These are phyloP conservation scores for Orbilia ellipsospora DNA, from an alignment of 2,329 filamentous ascomycete species.

Conservation along the genomic window DNA sequence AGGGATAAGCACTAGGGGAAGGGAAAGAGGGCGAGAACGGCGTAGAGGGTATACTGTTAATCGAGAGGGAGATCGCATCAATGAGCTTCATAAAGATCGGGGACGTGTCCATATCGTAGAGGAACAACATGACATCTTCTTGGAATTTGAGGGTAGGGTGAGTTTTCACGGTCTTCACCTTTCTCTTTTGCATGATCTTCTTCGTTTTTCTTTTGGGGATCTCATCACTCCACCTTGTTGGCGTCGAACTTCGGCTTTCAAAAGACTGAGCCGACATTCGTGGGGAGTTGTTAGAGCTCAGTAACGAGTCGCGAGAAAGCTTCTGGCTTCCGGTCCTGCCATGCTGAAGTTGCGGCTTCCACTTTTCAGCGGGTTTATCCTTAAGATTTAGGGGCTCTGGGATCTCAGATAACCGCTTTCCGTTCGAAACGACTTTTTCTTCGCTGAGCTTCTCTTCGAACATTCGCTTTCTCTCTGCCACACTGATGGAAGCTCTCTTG, in stretches of 20 bases:
- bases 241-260: slow-evolving; percentile 50
- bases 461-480: slow-evolving; percentile 28
- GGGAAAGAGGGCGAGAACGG: slow-evolving; percentile 51
- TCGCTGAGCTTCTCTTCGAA: slow-evolving; percentile 42
- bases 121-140: slow-evolving; percentile 53
- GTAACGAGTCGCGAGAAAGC: slow-evolving; percentile 39
- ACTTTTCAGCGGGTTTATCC: slow-evolving; percentile 36
- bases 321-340: slow-evolving; percentile 34
- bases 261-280: slow-evolving; percentile 49
- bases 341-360: slow-evolving; percentile 52
- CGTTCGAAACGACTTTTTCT: slow-evolving; percentile 21
- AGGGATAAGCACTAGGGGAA: slow-evolving; percentile 46
- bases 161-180: slow-evolving; percentile 46
- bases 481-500: slow-evolving; percentile 20
- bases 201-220: slow-evolving; percentile 52
- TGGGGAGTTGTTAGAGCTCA: slow-evolving; percentile 38
- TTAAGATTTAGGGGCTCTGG: slow-evolving; percentile 35
- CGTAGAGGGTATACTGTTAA: slow-evolving; percentile 47
- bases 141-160: slow-evolving; percentile 51
- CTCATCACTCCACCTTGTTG: slow-evolving; percentile 52
- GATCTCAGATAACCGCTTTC: slow-evolving; percentile 38
- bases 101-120: slow-evolving; percentile 44
- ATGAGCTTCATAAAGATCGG: slow-evolving; percentile 48
- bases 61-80: slow-evolving; percentile 49
- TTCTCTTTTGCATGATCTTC: slow-evolving; percentile 46